Evolutionary conservation across 768 basidiomycete species (phyloP).

Genomic region (Lepiota venenata): DNA sequence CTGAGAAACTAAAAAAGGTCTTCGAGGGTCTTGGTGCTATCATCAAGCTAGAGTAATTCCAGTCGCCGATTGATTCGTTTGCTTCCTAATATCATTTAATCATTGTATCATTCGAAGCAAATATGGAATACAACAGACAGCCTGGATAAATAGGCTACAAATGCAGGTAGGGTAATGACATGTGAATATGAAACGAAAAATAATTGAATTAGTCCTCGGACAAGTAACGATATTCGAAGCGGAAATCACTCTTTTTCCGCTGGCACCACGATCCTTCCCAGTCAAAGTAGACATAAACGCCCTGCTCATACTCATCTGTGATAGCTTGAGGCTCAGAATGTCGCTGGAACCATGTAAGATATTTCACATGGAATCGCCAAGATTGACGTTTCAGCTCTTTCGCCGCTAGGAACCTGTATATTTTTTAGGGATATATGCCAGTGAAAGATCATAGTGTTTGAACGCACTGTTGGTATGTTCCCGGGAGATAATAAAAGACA

Average conservation of each 20-base stretch:
- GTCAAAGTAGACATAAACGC: constrained; percentile 98
- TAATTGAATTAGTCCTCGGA: constrained; percentile 71
- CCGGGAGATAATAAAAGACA: constrained; percentile 97
- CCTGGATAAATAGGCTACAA: constrained; percentile 13
- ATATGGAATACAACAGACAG: constrained; percentile 19
- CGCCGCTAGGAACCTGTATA: constrained; percentile 82
- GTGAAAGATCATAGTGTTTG: neutral
- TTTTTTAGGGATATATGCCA: neutral
- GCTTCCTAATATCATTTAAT: constrained; percentile 8
- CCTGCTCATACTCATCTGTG: constrained; percentile 99
- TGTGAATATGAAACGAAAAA: constrained; percentile 8
- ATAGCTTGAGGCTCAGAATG: constrained; percentile 98
- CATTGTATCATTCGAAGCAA: constrained; percentile 11
- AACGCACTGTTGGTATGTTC: constrained; percentile 95
- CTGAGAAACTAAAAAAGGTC: constrained; percentile 92
- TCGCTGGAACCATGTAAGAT: constrained; percentile 99
- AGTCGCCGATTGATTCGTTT: constrained; percentile 11
- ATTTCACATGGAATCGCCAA: constrained; percentile 99
- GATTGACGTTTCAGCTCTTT: constrained; percentile 96
- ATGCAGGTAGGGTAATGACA: constrained; percentile 9
- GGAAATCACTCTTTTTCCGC: constrained; percentile 96
- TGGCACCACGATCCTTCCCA: constrained; percentile 99
- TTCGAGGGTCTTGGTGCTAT: constrained; percentile 89
- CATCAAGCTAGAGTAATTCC: constrained; percentile 71
- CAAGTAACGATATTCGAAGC: constrained; percentile 93